These are phyloP conservation scores for Spencermartinsiella europaea DNA, from an alignment of 805 yeast species.

Conservation along the genomic window DNA sequence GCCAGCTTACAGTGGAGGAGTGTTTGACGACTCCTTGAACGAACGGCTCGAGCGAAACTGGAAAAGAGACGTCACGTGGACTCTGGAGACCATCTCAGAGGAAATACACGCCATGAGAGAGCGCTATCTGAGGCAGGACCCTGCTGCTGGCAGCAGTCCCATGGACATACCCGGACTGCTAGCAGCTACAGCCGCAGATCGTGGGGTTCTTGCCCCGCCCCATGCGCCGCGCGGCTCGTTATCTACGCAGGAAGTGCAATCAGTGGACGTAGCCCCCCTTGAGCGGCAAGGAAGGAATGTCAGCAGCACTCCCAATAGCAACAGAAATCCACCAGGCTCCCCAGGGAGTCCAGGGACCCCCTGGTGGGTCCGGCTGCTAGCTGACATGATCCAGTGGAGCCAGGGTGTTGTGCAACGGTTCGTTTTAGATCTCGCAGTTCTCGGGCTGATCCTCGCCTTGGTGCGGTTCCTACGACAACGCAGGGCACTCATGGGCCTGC, in stretches of 20 bases:
- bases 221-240: background rate
- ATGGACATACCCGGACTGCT: no score
- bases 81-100: constrained; percentile 25
- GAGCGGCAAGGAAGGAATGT: no score
- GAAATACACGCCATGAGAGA: constrained; percentile 23
- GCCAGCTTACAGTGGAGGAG: background rate
- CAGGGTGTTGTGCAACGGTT: background rate
- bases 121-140: constrained; percentile 2
- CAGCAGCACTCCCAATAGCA: background rate
- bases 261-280: background rate
- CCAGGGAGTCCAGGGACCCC: background rate
- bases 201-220: no score
- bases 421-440: background rate
- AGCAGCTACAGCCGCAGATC: no score
- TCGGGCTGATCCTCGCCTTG: background rate
- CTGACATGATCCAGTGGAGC: background rate
- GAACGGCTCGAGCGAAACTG: constrained; percentile 18
- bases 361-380: background rate
- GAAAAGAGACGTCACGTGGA: constrained; percentile 25
- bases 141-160: background rate
- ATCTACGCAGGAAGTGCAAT: background rate
- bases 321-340: background rate
- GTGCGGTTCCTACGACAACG: background rate
- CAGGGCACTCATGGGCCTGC: background rate
- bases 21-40: constrained; percentile 2